phyloP scores from a whole-genome alignment of 169 alveolate species.

The Cryptosporidium baileyi region DNA sequence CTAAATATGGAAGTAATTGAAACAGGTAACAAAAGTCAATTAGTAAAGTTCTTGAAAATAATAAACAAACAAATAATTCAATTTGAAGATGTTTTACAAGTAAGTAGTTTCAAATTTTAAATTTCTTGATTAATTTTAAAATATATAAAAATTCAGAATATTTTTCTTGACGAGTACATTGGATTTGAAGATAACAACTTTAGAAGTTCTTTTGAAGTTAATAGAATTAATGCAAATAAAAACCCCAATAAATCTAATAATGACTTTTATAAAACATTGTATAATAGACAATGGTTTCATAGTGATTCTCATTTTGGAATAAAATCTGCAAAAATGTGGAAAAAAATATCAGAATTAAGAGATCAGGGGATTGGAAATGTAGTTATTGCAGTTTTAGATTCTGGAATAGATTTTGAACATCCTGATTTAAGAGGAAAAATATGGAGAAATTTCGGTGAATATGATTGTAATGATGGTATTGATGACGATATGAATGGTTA shows the following conservation, averaged over 20 bases:
- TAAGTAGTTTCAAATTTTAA: not conserved
- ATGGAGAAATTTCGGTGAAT: conserved; percentile 78
- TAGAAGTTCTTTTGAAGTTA: not conserved
- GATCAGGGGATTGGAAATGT: conserved; percentile 45
- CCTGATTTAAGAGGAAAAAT: conserved; percentile 75
- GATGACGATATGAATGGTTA: conserved; percentile 79
- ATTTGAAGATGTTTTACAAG: conserved; percentile 24
- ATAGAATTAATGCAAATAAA: not conserved
- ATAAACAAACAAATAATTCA: not conserved
- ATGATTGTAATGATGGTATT: conserved; percentile 72
- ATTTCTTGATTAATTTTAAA: not conserved
- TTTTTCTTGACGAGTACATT: conserved; percentile 44
- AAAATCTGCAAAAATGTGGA: conserved; percentile 59
- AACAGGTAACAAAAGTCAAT: conserved; percentile 8
- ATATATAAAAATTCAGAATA: conserved; percentile 3
- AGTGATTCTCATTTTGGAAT: conserved; percentile 44
- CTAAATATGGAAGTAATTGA: conserved; percentile 38
- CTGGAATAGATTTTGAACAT: conserved; percentile 78
- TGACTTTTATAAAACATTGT: conserved; percentile 8
- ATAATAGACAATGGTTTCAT: conserved; percentile 61
- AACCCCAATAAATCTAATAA: not conserved
- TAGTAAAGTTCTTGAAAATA: not conserved
- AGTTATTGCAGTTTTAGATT: conserved; percentile 76
- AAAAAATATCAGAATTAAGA: conserved; percentile 29
- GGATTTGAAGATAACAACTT: conserved; percentile 12